Base-by-base conservation (phyloP, 352 stramenopile species). In the Phytophthora gonapodyides region DNA sequence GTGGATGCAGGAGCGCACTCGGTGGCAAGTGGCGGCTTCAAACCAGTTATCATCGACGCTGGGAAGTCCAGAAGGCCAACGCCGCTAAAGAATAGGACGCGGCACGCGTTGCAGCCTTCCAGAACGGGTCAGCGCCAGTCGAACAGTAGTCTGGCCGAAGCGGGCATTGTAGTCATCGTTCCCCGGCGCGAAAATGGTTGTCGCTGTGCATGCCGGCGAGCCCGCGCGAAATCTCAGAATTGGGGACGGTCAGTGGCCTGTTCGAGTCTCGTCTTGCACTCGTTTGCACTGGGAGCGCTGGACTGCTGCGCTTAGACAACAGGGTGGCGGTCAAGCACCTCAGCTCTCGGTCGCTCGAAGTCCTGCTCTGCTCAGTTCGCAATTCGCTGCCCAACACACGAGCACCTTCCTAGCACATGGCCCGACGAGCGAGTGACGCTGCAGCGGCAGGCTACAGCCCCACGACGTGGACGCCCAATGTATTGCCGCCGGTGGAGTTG, bases 391-490 rank as follows among this genome's bases (percentile, higher is more conserved):
- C 19, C 19, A 67, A 40, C 41, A 31, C 36, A 43, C 40, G 58
- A 44, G 9, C 10, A 43, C 9, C 30, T n/a, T 10, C 27, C 13
- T 27, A 21, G 19, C 2, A 0, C 10, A 74, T 73, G 60, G 51
- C 57, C 13, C 46, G 48, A 59, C 38, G 38, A 55, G 19, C 57
- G 5, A 69, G 42, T 16, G 48, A 61, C 13, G 40, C 33, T 15
- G 41, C 41, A 7, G 3, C 40, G 9, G 15, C 24, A 35, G 64
- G 61, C 13, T 75, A 63, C 42, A 54, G 46, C 15, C 53, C 56
- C 47, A 75, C 57, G n/a, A 64, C 50, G 8, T 75, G 67, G 67
- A 71, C 61, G 24, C 56, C 67, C 9, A 55, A 71, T 19, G 56
- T 30, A 2, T 7, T 71, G 37, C 67, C 67, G 16, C 62, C 61